Conservation (phyloP, 1,284 basidiomycete genomes). For the Sporisorium exsertum region DNA sequence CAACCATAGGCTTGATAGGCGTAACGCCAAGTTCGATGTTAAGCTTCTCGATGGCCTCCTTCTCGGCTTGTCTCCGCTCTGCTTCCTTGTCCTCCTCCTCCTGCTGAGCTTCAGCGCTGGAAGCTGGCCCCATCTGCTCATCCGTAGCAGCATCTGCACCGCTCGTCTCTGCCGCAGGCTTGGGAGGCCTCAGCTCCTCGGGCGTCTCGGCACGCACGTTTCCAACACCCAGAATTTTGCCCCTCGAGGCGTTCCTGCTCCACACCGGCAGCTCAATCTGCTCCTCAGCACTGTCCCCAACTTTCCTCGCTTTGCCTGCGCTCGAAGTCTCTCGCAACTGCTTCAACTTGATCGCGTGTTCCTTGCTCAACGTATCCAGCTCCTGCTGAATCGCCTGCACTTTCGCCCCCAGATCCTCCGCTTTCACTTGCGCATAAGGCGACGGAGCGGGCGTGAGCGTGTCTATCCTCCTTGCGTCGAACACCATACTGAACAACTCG, state of each 20-base stretch:
- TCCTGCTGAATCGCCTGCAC: slow-evolving; percentile 38
- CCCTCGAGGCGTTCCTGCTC: slow-evolving; percentile 44
- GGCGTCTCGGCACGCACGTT: slow-evolving; percentile 54
- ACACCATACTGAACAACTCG: slow-evolving; percentile 61
- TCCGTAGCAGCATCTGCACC: slow-evolving; percentile 1
- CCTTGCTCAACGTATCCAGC: slow-evolving; percentile 13
- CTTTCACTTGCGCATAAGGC: slow-evolving; percentile 51
- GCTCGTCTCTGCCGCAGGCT: slow-evolving; percentile 2
- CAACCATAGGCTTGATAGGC: not conserved
- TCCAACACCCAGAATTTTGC: slow-evolving; percentile 57
- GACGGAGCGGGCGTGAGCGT: slow-evolving; percentile 53
- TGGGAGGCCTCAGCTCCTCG: slow-evolving; percentile 38
- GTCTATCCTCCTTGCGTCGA: slow-evolving; percentile 64
- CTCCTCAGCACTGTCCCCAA: slow-evolving; percentile 2
- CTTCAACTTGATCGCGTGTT: slow-evolving; percentile 32
- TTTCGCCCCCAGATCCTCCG: slow-evolving; percentile 37
- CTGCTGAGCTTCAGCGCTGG: not conserved
- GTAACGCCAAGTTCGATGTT: slow-evolving; percentile 38
- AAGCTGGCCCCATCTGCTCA: slow-evolving; percentile 10
- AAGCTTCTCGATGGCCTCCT: slow-evolving; percentile 39
- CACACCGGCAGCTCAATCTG: slow-evolving; percentile 26
- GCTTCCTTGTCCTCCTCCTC: slow-evolving; percentile 15
- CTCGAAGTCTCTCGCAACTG: slow-evolving; percentile 15
- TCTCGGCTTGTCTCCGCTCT: slow-evolving; percentile 28
- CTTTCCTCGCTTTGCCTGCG: slow-evolving; percentile 2